Evolutionary conservation across 148 eudicot genomes (phyloP), one percentile per base, ranked within the genome.

Genomic region (Chenopodium suecicum): DNA sequence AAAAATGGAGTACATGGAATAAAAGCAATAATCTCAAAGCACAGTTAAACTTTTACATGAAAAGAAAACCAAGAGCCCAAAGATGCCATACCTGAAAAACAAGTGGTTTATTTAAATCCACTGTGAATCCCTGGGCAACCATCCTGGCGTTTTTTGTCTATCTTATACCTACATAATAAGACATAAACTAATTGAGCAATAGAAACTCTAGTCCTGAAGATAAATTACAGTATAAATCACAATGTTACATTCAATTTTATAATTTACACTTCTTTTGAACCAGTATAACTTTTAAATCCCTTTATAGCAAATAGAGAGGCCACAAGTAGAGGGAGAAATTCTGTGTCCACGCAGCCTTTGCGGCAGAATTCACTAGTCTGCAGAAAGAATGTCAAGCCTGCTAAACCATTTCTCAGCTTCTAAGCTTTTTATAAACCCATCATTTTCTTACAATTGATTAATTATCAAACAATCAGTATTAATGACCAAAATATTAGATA

Each of bases 51-150:
- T 12, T 41, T 34, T 44, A 22, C 54, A 70, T 22, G 34, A 50
- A 69, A 12, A 44, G 63, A 71, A 9, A 54, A 60, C 17, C 37
- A 70, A 52, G 7, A 68, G 37, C 7, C 19, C 52, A 16, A 14
- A 8, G 54, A 81, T 66, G 23, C 23, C 22, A 83, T 75, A 95
- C 98, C 98, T 95, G 98, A 87, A 89, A 93, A 65, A 95, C 98
- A 65, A 95, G 96, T n/a, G 97, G 92, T 78, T 92, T 95, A 74
- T 91, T 86, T 80, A 93, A 83, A 84, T 95, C 98, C 84, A 95
- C 98, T 4, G 85, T 86, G 73, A 91, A 95, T 22, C 87, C 97
- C 82, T 94, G 82, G 22, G 91, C 91, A 73, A 91, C 97, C 99
- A 96, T 96, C 88, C 84, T 85, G 83, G 83, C 58, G 77, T 82